Evolutionary conservation across 768 basidiomycete species (phyloP), one percentile per base, ranked within the genome.

Genomic region (Pisolithus microcarpus): DNA sequence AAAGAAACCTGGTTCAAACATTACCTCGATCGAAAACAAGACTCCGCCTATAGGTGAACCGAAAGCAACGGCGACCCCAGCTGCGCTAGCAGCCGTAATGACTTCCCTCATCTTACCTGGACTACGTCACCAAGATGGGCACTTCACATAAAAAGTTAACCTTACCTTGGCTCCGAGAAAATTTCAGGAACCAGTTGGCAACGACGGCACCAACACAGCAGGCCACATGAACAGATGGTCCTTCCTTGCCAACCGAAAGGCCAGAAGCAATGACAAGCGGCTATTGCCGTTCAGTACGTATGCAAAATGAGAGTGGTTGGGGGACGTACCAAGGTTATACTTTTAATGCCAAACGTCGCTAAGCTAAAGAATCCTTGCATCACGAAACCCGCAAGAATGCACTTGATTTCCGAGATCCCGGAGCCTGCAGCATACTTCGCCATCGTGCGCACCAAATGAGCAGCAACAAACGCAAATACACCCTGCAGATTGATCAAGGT

Each of bases 21-120:
- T 42, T 56, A 90, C 91, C 78, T 99, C 96, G 56, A 99, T 93
- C 15, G 95, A 95, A 63, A 99, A 99, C 18, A 99, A 65, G 1
- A 99, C 96, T 10, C 96, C 96, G 15, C 94, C 96, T 38, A 99
- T 98, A 1, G 96, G 96, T 2, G 94, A 90, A 53, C 95, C 96
- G 64, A 99, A 99, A 19, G 96, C 96, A 23, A 98, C 96, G 1
- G 95, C 96, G 0, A 99, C 96, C 7, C 96, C 96, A 4, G 96
- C 95, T 7, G 96, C 96, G 64, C 92, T 96, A 0, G 93, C 88
- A 7, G 96, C 95, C 1, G 91, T 93, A 24, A 97, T 72, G 39
- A 98, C 85, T 63, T 99, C 95, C 48, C 93, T 77, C 79, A 81
- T 86, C 68, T 87, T 88, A 51, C 80, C 83, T 86, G 30, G 18